Base-by-base conservation (phyloP, 2,329 filamentous ascomycete genomes). In the Ophiosphaerella narmari region DNA sequence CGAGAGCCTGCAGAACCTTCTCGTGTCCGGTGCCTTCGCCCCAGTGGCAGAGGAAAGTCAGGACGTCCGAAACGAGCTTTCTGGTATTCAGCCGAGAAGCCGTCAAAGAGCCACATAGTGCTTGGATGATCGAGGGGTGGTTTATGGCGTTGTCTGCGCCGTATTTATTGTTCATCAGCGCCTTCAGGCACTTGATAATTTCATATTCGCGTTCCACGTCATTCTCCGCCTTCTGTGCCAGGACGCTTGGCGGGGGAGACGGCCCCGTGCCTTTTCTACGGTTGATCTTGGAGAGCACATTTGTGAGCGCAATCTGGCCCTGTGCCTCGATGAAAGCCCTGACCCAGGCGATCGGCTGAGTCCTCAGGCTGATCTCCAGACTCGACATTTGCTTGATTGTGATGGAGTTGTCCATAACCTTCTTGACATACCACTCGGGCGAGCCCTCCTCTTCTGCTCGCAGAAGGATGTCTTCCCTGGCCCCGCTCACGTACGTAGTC, bases 111-210 rank as follows among this genome's bases (percentile, higher is more conserved):
- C 86, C 91, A 42, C 88, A 90, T 38, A 99, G 81, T 1, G 94
- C 90, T 48, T 95, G 86, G 56, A 97, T 87, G 56, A 97, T 90
- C 69, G 93, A 90, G 68, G 94, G 89, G 70, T 97, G 92, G 53
- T 85, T 81, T 49, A 99, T 80, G 14, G 94, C 94, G 81, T 99
- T 92, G 71, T 99, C 94, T 54, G 94, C 94, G 54, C 94, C 94
- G 72, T 96, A 97, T 73, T 96, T 97, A 83, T 97, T 99, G 84
- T 99, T 99, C 89, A 97, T 96, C 50, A 97, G 77, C 29, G 92
- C 91, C 78, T 97, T 97, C 50, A 99, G 77, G 77, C 94, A 97
- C 77, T 99, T 99, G 70, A 96, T 86, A 56, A 99, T 96, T 70
- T 97, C 94, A 71, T 97, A 97, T 76, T 96, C 92, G 61, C 89